Evolutionary conservation across 1,284 basidiomycete genomes (phyloP), one percentile per base, ranked within the genome.

Genomic region (Heterobasidion irregulare): DNA sequence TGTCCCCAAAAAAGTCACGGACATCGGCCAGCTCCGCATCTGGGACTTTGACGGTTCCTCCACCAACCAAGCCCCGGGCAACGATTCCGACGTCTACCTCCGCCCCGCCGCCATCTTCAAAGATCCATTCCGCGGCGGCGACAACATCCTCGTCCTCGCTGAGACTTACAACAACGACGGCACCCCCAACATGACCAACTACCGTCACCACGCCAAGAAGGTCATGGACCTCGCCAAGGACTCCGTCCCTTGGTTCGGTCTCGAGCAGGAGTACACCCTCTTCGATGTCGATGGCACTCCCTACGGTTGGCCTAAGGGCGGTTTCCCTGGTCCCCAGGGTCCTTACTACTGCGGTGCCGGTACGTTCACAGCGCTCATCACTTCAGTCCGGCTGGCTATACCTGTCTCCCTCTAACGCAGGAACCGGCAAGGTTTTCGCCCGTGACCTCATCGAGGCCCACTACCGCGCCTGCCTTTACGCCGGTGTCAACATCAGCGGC

Each of bases 311-410:
- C 94, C 97, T 69, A 93, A 93, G 77, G 92, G 94, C 65, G 97
- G 97, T 75, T 99, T 98, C 90, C 97, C 97, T 61, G 97, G 92
- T 68, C 96, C 97, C 62, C 97, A 99, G 75, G 97, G 97, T 60
- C 97, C 97, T 53, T 99, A 99, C 77, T 99, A 99, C 79, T 99
- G 97, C 70, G 97, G 97, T 82, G 96, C 96, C 73, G 96, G 96
- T 90, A 73, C 69, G 83, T 76, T 38, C 38, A 57, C 57, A n/a
- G 19, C 48, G 56, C 56, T 57, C 45, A 52, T 50, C 35, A 48
- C 54, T 8, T 15, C 47, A 4, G 8, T 50, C 34, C 32, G 3
- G 9, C 13, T 50, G 48, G 34, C 9, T 19, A 26, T 16, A 50
- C 53, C 53, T 41, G 46, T 58, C 35, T 61, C 57, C 57, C 50